Evolutionary conservation across 2,329 filamentous ascomycete species (phyloP).

Genomic region (Verticillium tricorpus): DNA sequence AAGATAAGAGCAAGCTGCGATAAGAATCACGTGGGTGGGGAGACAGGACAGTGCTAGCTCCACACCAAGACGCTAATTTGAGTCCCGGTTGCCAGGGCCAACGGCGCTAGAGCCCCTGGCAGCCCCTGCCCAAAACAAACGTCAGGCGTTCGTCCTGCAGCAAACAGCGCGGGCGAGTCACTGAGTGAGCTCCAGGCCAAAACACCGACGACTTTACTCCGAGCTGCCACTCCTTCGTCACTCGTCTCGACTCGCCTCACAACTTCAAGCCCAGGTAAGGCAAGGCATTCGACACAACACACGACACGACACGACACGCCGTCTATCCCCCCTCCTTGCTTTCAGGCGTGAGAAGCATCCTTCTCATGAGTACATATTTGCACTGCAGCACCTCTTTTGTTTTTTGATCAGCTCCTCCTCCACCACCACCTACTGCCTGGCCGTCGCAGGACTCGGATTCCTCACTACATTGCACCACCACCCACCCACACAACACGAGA

Average conservation of each 20-base stretch:
- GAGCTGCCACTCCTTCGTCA: background rate
- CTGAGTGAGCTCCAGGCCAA: background rate
- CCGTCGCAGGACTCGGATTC: constrained; percentile 2
- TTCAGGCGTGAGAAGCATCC: background rate
- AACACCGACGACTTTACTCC: background rate
- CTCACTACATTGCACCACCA: constrained; percentile 5
- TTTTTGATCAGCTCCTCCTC: constrained; percentile 6
- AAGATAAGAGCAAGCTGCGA: background rate
- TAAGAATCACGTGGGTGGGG: background rate
- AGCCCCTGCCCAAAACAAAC: constrained; percentile 10
- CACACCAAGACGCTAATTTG: constrained; percentile 9
- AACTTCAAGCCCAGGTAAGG: constrained; percentile 1
- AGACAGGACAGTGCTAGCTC: background rate
- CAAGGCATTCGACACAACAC: background rate
- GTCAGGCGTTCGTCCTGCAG: constrained; percentile 6
- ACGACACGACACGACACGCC: background rate
- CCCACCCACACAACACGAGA: background rate
- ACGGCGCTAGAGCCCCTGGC: constrained; percentile 1
- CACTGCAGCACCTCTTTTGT: constrained; percentile 12
- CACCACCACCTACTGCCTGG: background rate
- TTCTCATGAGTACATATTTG: constrained; percentile 4
- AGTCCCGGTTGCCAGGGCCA: constrained; percentile 13
- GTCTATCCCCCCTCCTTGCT: background rate
- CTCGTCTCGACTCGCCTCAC: constrained; percentile 11
- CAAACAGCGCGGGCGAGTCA: background rate